Evolutionary conservation across 768 basidiomycete genomes (phyloP).

Genomic region (Boletus patriciae): DNA sequence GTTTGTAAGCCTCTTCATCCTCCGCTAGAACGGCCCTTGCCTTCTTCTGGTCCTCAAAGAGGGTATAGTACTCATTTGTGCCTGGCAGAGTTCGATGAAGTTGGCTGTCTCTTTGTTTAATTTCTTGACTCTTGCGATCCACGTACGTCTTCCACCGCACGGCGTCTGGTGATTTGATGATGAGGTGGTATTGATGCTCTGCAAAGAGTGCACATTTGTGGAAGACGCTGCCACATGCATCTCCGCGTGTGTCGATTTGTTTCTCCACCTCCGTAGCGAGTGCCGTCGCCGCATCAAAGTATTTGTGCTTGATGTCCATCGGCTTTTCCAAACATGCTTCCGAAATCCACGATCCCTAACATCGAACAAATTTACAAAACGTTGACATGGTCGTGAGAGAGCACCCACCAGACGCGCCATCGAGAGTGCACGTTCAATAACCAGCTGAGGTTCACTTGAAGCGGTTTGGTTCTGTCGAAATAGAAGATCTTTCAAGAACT

Average conservation of each 20-base stretch:
- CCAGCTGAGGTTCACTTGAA: constrained; percentile 13
- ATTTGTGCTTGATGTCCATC: constrained; percentile 62
- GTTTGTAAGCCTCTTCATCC: constrained; percentile 49
- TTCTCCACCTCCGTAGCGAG: constrained; percentile 31
- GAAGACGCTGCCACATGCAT: constrained; percentile 59
- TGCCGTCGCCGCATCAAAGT: constrained; percentile 64
- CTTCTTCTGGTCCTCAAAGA: constrained; percentile 40
- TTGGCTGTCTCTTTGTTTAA: constrained; percentile 50
- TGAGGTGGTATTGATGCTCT: constrained; percentile 78
- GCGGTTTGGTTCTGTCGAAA: constrained; percentile 13
- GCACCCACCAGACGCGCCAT: constrained; percentile 64
- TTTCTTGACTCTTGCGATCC: constrained; percentile 70
- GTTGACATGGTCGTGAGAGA: background rate
- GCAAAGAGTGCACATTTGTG: constrained; percentile 88
- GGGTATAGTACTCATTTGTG: constrained; percentile 21
- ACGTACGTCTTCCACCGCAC: constrained; percentile 68
- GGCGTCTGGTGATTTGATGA: constrained; percentile 67
- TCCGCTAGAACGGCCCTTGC: constrained; percentile 52
- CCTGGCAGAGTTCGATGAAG: constrained; percentile 25
- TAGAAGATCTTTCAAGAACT: constrained; percentile 53
- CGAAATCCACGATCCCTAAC: constrained; percentile 87
- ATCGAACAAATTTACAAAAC: background rate
- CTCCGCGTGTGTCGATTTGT: constrained; percentile 14
- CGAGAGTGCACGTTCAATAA: constrained; percentile 41
- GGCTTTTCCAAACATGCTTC: constrained; percentile 84